Base-by-base conservation (phyloP, 2,329 filamentous ascomycete species). In the Talaromyces rugulosus region DNA sequence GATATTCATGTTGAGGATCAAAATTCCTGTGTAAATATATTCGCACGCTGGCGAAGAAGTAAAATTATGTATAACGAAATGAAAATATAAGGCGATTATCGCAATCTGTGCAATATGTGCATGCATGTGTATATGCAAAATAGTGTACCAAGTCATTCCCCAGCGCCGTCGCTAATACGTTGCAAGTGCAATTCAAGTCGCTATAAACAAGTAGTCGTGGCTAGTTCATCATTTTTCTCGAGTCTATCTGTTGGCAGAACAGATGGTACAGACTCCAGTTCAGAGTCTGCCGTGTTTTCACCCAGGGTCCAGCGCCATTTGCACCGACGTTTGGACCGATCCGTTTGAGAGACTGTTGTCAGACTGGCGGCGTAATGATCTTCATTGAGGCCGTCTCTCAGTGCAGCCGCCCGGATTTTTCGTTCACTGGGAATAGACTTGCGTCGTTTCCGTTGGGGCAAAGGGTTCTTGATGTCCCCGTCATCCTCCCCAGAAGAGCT, bases 311-410 rank as follows among this genome's bases (percentile, higher is more conserved):
- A 62, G 42, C 57, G 61, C 61, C 61, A 62, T 53, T 62, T 62
- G 12, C 61, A 59, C 8, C 52, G 56, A 34, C 61, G 61, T 47
- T 59, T 62, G 23, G 53, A 33, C 18, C 52, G 44, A 18, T n/a
- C 33, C 8, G 51, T 14, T 30, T 54, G n/a, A 12, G 61, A 58
- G 12, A 27, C 61, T 58, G 60, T 50, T 27, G 60, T 58, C 44
- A 62, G 51, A 51, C 51, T 42, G 18, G 50, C 60, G 9, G 61
- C 53, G 31, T 56, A 52, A 18, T 58, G 53, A 18, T 80, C 80
- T n/a, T 81, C 76, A 27, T 82, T 78, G 23, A 82, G 62, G 0
- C 72, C 72, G 58, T 78, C 77, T 42, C 76, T 67, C 50, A 78
- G 64, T 16, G 75, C 75, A 27, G 75, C 74, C 5, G 75, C 75